Conservation (phyloP, 116 monocot genomes). For the Dioscorea cayenensis region DNA sequence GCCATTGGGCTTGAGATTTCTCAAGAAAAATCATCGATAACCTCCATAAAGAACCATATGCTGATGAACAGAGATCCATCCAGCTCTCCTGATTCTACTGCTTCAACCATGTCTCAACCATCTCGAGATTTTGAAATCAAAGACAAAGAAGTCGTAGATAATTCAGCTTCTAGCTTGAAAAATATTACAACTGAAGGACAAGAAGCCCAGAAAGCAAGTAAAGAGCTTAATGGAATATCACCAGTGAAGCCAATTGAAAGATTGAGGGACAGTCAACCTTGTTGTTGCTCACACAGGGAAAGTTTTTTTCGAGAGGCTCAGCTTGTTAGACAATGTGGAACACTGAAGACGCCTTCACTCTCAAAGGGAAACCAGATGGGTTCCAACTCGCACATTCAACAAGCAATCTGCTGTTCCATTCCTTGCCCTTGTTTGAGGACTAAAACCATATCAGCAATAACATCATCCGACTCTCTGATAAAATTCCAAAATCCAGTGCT, state of each 20-base stretch:
- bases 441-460: background rate
- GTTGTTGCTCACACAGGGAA: background rate
- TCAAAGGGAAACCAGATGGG: background rate
- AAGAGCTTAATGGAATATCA: background rate
- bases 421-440: background rate
- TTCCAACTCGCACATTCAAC: background rate
- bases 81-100: background rate
- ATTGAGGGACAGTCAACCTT: background rate
- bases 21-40: background rate
- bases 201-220: background rate
- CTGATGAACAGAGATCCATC: background rate
- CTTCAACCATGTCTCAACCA: background rate
- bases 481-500: background rate
- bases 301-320: constrained; percentile 1
- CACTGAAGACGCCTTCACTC: background rate
- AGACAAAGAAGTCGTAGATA: background rate
- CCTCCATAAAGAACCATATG: background rate
- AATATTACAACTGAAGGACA: background rate
- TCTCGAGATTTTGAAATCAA: background rate
- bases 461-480: background rate
- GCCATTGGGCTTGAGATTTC: background rate
- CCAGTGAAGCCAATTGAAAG: background rate
- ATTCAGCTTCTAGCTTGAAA: background rate
- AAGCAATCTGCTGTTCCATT: background rate
- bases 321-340: background rate